Evolutionary conservation across 257 asterid species (phyloP).

Genomic region (Nicotiana benthamiana): DNA sequence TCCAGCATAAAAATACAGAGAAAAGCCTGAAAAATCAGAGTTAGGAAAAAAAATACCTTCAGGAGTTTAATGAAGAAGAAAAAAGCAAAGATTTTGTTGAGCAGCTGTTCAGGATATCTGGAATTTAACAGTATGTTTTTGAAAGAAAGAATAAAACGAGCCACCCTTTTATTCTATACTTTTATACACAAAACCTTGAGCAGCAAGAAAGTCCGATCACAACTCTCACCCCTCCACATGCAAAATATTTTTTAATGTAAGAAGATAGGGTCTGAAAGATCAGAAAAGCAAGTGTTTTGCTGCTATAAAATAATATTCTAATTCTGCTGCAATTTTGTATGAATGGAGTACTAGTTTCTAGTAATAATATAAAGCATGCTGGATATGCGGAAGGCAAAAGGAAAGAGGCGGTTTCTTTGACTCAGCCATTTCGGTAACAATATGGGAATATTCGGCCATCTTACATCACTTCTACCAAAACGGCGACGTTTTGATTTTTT

Average conservation of each 20-base stretch:
- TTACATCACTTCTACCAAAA: neutral
- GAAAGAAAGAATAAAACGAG: neutral
- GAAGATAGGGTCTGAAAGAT: neutral
- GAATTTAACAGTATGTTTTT: neutral
- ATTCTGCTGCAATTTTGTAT: neutral
- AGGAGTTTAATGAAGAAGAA: neutral
- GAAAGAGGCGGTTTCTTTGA: neutral
- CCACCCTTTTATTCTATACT: neutral
- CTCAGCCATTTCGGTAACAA: neutral
- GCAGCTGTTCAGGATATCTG: neutral
- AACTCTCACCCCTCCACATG: neutral
- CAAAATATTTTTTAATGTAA: neutral
- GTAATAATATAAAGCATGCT: neutral
- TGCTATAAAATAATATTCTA: neutral
- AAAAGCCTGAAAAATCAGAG: neutral
- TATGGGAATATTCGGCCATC: neutral
- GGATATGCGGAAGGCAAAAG: neutral
- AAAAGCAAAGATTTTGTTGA: neutral
- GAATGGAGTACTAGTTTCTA: too few species aligned
- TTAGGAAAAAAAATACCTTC: neutral
- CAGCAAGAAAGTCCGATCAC: conserved; percentile 30
- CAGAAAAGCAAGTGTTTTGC: neutral
- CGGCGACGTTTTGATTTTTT: neutral
- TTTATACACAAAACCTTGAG: conserved; percentile 19
- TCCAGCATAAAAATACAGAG: neutral